Evolutionary conservation across 495 filamentous ascomycete species (phyloP).

Genomic region (Clavariopsis aquatica): DNA sequence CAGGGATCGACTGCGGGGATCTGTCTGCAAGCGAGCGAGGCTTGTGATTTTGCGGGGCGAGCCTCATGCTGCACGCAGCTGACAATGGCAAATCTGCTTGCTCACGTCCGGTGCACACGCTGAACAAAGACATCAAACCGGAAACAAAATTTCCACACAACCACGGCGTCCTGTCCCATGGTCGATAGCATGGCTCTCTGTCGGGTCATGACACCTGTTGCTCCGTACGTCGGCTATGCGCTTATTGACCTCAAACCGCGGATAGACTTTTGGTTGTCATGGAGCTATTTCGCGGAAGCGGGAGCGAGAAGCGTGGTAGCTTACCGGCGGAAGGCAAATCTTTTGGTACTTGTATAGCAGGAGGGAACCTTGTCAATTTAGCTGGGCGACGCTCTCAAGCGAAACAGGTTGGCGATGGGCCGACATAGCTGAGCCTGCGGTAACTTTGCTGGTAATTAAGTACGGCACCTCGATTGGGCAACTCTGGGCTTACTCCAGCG

Average conservation of each 20-base stretch:
- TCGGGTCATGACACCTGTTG: constrained; percentile 72
- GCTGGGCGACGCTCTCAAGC: too few species aligned
- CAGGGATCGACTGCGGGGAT: constrained; percentile 22
- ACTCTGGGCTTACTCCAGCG: constrained; percentile 74
- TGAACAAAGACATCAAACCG: background rate
- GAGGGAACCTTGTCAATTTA: too few species aligned
- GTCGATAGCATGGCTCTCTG: constrained; percentile 72
- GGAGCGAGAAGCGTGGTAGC: constrained; percentile 16
- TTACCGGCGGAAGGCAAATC: constrained; percentile 76
- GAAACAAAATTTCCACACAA: constrained; percentile 39
- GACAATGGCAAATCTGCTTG: constrained; percentile 5
- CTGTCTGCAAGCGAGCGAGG: constrained; percentile 7
- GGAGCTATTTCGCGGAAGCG: constrained; percentile 17
- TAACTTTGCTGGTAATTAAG: too few species aligned
- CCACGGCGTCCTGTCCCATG: constrained; percentile 88
- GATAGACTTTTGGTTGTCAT: background rate
- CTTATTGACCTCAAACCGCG: background rate
- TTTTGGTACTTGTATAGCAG: constrained; percentile 62
- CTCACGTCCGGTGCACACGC: background rate
- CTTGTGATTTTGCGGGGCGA: constrained; percentile 22
- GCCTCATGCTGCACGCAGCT: constrained; percentile 7
- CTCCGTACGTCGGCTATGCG: constrained; percentile 8
- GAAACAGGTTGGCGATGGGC: background rate
- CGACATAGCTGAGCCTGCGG: constrained; percentile 74
- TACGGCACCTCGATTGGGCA: constrained; percentile 72